These are phyloP conservation scores for Sphagnum tenellum DNA, from an alignment of 225 moss, liverwort and hornwort genomes.

Conservation along the genomic window DNA sequence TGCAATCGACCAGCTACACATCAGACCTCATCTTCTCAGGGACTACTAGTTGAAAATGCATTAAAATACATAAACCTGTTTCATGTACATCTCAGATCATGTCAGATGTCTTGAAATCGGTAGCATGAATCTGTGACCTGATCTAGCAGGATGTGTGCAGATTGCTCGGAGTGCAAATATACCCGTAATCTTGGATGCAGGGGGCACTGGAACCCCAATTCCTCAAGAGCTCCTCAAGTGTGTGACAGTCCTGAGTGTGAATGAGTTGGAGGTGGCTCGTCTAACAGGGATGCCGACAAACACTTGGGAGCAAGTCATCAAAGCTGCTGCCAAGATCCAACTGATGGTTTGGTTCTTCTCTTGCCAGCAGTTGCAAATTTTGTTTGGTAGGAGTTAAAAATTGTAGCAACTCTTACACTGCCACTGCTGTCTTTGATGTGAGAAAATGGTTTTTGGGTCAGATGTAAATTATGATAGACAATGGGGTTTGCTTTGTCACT, in stretches of 20 bases:
- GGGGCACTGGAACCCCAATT: constrained; percentile 49
- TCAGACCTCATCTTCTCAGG: too few relatives aligned
- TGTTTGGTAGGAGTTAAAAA: too few relatives aligned
- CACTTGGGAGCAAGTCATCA: constrained; percentile 42
- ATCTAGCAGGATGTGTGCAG: constrained; percentile 42
- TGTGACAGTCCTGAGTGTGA: constrained; percentile 53
- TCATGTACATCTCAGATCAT: background rate
- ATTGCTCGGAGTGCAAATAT: constrained; percentile 70
- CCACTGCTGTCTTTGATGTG: background rate
- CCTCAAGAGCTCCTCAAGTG: constrained; percentile 69
- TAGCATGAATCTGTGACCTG: constrained; percentile 20
- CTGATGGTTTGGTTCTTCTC: constrained; percentile 30
- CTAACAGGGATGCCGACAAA: constrained; percentile 52
- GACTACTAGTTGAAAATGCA: background rate
- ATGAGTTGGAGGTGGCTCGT: constrained; percentile 55
- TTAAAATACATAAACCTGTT: background rate
- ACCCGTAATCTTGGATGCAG: constrained; percentile 61
- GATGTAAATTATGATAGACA: too few relatives aligned
- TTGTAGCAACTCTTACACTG: too few relatives aligned
- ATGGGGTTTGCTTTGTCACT: too few relatives aligned
- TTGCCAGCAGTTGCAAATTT: background rate
- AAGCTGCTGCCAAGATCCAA: constrained; percentile 48
- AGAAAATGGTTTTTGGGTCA: too few relatives aligned
- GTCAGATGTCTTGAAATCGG: background rate
- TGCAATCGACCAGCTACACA: too few relatives aligned